Percentiles rank a stretch among this genome's conserved stretches.
These are phyloP conservation scores for Actinomucor elegans DNA, from an alignment of 371 early-diverging fungal genomes.

Conservation along the genomic window DNA sequence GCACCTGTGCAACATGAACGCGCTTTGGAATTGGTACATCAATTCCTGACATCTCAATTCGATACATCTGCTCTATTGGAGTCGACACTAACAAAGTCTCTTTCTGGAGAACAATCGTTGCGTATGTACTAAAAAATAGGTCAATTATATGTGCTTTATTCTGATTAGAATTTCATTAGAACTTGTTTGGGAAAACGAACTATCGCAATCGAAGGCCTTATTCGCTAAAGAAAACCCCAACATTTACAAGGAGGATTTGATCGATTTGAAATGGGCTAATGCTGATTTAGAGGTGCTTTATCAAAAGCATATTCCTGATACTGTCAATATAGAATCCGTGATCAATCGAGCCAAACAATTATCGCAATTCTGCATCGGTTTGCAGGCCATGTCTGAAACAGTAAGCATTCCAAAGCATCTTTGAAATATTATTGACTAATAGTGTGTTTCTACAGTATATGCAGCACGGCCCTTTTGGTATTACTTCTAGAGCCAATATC, in stretches of 20 bases:
- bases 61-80: slow-evolving; percentile 18
- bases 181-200: slow-evolving; percentile 28
- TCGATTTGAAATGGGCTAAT: slow-evolving; percentile 52
- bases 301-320: not conserved
- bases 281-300: slow-evolving; percentile 25
- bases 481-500: slow-evolving; percentile 29
- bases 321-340: not conserved
- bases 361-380: not conserved
- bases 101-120: slow-evolving; percentile 19
- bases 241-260: slow-evolving; percentile 54
- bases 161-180: slow-evolving; percentile 6
- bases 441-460: slow-evolving; percentile 22
- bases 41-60: slow-evolving; percentile 31
- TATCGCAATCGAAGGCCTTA: slow-evolving; percentile 29
- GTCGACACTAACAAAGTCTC: slow-evolving; percentile 15
- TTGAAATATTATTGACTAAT: not conserved
- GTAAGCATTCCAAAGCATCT: slow-evolving; percentile 2
- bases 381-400: slow-evolving; percentile 11
- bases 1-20: slow-evolving; percentile 50
- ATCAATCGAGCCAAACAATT: slow-evolving; percentile 5
- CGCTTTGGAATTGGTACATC: slow-evolving; percentile 57
- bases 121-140: not conserved
- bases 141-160: not conserved
- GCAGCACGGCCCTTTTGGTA: slow-evolving; percentile 45
- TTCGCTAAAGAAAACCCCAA: slow-evolving; percentile 58